These are phyloP conservation scores for Fomitopsis betulina DNA, from an alignment of 1,284 basidiomycete genomes.

Conservation along the genomic window DNA sequence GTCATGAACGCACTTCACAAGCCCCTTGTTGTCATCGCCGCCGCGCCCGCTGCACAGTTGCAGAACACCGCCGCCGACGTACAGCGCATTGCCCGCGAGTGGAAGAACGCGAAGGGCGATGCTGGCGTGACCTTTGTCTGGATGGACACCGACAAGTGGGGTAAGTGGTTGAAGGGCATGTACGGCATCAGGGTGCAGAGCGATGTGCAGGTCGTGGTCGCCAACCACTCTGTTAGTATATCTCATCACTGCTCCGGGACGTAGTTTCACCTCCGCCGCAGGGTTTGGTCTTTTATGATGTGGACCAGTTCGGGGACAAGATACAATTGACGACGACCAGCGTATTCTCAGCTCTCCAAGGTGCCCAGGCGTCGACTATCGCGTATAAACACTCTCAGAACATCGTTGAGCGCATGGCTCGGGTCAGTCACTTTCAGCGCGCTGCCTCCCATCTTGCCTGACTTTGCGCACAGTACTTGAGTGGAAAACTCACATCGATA, in stretches of 20 bases:
- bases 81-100: constrained; percentile 54
- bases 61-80: constrained; percentile 42
- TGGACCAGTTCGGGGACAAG: constrained; percentile 42
- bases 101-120: constrained; percentile 47
- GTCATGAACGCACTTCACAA: constrained; percentile 76
- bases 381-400: constrained; percentile 67
- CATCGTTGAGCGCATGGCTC: constrained; percentile 57
- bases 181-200: constrained; percentile 54
- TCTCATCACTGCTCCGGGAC: background rate
- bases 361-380: constrained; percentile 53
- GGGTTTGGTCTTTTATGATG: constrained; percentile 67
- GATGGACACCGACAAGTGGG: constrained; percentile 82
- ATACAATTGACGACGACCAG: constrained; percentile 53
- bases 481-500: constrained; percentile 39
- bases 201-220: constrained; percentile 60
- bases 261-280: constrained; percentile 26
- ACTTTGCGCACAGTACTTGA: constrained; percentile 41
- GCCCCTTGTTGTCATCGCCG: constrained; percentile 76
- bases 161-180: constrained; percentile 83
- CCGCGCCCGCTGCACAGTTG: constrained; percentile 35
- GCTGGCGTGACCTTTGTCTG: constrained; percentile 76
- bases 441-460: background rate
- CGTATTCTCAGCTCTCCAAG: constrained; percentile 71
- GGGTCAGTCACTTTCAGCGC: constrained; percentile 41
- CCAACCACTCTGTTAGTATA: constrained; percentile 71